Evolutionary conservation across 495 filamentous ascomycete species (phyloP), one percentile per base, ranked within the genome.

Genomic region (Parathielavia appendiculata): DNA sequence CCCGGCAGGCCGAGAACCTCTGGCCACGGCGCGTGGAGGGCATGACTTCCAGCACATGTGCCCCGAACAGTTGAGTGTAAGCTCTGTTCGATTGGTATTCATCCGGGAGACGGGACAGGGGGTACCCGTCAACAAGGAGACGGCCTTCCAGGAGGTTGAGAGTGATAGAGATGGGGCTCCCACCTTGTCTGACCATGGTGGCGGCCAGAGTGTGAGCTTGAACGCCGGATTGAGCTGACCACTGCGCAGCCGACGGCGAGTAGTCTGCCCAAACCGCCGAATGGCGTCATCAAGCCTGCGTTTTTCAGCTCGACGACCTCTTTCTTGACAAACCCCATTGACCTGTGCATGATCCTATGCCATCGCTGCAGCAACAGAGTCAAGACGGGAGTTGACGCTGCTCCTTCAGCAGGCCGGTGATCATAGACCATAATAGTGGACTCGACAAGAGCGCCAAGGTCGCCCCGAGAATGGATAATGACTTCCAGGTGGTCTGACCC

Each of bases 71-170:
- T 55, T 60, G 54, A 0, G 12, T 3, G 45, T 74, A 77, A 3
- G 58, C 67, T 0, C 20, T 0, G 46, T 81, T 74, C 4, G 51
- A 38, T 35, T 75, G 66, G 55, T 80, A 86, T 7, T 74, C 59
- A 5, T 23, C 14, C 0, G 83, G 83, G 0, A 84, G 71, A 20
- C 77, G 73, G 13, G 71, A 66, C 12, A 85, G 58, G 0, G 81
- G 83, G 1, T 65, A 59, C 1, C 81, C 81, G 56, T 86, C 73
- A 14, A 87, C 73, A 20, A 86, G 75, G 3, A 88, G 72, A 35
- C 76, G 69, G 0, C 82, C 82, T 2, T 72, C 79, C 19, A 87
- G 63, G 5, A 84, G 40, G 61, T 86, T 83, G 61, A 73, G 82
- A 22, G 79, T 73, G 4, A 85, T 71, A 1, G 20, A 16, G 8